Base-by-base conservation (phyloP, 1,139 yeast species). In the Kodamaea fungicola region DNA sequence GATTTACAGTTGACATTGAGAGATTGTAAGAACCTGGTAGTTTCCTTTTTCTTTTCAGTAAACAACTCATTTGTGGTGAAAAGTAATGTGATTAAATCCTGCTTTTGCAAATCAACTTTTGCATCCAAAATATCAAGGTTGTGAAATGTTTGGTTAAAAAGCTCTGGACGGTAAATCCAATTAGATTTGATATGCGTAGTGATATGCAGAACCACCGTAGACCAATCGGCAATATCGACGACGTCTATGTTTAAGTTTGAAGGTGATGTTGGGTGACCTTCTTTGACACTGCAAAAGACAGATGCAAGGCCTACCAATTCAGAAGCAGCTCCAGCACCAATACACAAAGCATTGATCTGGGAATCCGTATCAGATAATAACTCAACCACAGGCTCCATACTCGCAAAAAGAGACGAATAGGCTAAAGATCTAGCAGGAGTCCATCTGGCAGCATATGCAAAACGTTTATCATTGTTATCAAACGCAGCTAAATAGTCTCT, bases 281-380 rank as follows among this genome's bases (percentile, higher is more conserved):
- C 76, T 49, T 75, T 72, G 10, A 69, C 55, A 39, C 76, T 59
- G 34, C 80, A 62, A 48, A 77, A 80, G 0, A 83, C 67, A 12
- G 89, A 73, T 0, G 78, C 79, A 31, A 86, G 53, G 0, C 86
- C 95, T 12, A 81, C 81, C 16, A 87, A 61, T 54, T 88, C 96
- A 1, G 90, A 86, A 2, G 90, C 85, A 0, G 96, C 96, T 16
- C 96, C 96, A 12, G 95, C 96, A 9, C 96, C 96, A 31, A 88
- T 71, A 49, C 83, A 77, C 28, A 87, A 56, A 0, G 80, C 76
- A 7, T 70, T 63, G 13, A 61, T 59, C 3, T 49, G 38, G 6
- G 42, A 37, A 2, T 59, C 59, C 5, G 63, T 60, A 30, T 64
- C 63, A 25, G 50, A 48, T 12, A 78, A 51, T 7, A 72, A 41